Evolutionary conservation across 495 filamentous ascomycete species (phyloP).

Genomic region (Aspergillus heteromorphus): DNA sequence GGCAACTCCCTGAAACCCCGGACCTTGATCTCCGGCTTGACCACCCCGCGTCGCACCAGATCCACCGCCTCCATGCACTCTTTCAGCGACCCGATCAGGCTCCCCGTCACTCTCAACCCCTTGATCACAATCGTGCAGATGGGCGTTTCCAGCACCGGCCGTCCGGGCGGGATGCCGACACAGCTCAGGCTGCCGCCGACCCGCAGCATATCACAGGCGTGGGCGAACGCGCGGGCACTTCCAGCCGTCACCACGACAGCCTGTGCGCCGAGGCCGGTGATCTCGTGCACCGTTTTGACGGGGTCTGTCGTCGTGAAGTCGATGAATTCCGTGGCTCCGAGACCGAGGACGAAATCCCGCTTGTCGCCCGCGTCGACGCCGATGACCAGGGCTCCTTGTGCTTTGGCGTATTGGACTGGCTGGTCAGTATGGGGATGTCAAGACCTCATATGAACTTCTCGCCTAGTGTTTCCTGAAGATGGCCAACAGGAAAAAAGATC

Average conservation of each 20-base stretch:
- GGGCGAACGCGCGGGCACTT: slow-evolving; percentile 39
- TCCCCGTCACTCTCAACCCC: slow-evolving; percentile 41
- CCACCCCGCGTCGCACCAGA: slow-evolving; percentile 38
- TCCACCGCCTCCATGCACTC: slow-evolving; percentile 50
- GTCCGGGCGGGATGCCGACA: slow-evolving; percentile 43
- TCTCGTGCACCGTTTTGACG: slow-evolving; percentile 31
- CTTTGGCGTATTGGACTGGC: slow-evolving; percentile 44
- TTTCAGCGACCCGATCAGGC: slow-evolving; percentile 44
- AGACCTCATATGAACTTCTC: too few relatives aligned
- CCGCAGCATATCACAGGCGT: slow-evolving; percentile 47
- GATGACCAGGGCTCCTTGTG: slow-evolving; percentile 41
- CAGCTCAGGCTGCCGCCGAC: slow-evolving; percentile 46
- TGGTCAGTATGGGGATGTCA: slow-evolving; percentile 3
- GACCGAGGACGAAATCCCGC: slow-evolving; percentile 32
- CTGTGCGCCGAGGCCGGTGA: slow-evolving; percentile 41
- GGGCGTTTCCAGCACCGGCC: slow-evolving; percentile 38
- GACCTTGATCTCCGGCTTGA: slow-evolving; percentile 42
- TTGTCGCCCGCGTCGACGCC: slow-evolving; percentile 43
- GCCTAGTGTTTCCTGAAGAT: too few relatives aligned
- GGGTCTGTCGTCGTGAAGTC: slow-evolving; percentile 38
- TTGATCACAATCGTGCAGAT: slow-evolving; percentile 47
- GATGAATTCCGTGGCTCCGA: slow-evolving; percentile 41
- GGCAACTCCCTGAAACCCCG: slow-evolving; percentile 41
- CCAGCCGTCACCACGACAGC: slow-evolving; percentile 41
- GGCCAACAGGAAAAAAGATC: too few relatives aligned